Evolutionary conservation across 495 filamentous ascomycete species (phyloP).

Genomic region (Xylaria intraflava): DNA sequence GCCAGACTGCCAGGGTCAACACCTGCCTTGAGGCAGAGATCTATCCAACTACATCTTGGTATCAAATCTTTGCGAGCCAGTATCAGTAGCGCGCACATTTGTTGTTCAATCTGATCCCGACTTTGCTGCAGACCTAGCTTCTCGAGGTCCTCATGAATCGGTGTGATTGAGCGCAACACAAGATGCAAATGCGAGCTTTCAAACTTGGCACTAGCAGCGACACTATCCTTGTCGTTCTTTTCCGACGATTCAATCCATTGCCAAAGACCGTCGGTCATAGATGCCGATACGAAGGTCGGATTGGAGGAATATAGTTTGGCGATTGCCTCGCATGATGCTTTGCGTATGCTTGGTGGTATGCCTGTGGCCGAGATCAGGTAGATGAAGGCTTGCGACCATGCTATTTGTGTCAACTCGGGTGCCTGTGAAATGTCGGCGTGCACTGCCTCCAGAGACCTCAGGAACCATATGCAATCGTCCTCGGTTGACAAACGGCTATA

Average conservation of each 20-base stretch:
- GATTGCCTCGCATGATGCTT: constrained; percentile 52
- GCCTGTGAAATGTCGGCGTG: constrained; percentile 35
- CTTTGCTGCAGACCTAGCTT: constrained; percentile 31
- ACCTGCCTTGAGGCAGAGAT: constrained; percentile 66
- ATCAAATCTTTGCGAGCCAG: constrained; percentile 73
- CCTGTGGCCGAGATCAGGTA: constrained; percentile 60
- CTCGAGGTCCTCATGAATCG: constrained; percentile 36
- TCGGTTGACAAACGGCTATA: constrained; percentile 68
- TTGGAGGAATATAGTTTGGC: constrained; percentile 51
- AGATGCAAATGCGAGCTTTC: constrained; percentile 52
- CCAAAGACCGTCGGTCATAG: constrained; percentile 72
- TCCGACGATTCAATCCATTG: constrained; percentile 64
- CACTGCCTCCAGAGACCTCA: constrained; percentile 60
- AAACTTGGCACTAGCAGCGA: constrained; percentile 61
- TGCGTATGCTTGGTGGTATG: constrained; percentile 52
- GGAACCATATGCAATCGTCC: constrained; percentile 70
- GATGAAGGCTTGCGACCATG: constrained; percentile 78
- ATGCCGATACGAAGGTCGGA: constrained; percentile 47
- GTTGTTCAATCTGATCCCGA: constrained; percentile 45
- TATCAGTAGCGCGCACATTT: constrained; percentile 68
- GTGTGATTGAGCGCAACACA: constrained; percentile 66
- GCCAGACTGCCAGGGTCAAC: constrained; percentile 78
- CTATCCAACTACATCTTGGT: constrained; percentile 78
- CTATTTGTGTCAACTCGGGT: constrained; percentile 31
- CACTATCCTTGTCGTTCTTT: constrained; percentile 66